Base-by-base conservation (phyloP, 768 basidiomycete species). In the Serpula lacrymans region DNA sequence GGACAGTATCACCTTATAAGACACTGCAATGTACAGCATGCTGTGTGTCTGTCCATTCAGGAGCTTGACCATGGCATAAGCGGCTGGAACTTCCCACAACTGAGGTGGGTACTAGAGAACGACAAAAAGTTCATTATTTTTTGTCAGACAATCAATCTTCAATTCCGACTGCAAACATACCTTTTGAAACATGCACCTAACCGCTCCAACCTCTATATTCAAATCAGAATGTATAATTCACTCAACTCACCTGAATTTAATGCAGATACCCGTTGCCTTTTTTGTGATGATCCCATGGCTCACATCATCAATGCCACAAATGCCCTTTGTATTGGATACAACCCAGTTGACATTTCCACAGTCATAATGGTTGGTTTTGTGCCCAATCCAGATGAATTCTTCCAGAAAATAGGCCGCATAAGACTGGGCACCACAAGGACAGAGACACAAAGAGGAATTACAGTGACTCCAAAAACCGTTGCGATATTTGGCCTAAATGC, bases 391-490 rank as follows among this genome's bases (percentile, higher is more conserved):
- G 50, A 55, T 14, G 40, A 49, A 12, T 23, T 48, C 11, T 30
- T 39, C 23, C 54, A 51, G 25, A 54, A 56, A 37, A 44, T 45
- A 3, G 52, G 53, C 17, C 42, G 50, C 2, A 43, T 47, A 18
- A 46, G 50, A 7, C 28, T 47, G 23, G 36, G 49, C 26, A 23
- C 24, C 11, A 3, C 18, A 13, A 34, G 42, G 14, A 23, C 17
- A 13, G 47, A 47, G 23, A 26, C 54, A 1, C 38, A 43, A 14
- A 37, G 47, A n/a, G n/a, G n/a, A n/a, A n/a, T n/a, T n/a, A n/a
- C n/a, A n/a, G n/a, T n/a, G n/a, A n/a, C n/a, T n/a, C n/a, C n/a
- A n/a, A n/a, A n/a, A n/a, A n/a, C n/a, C n/a, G n/a, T n/a, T n/a
- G n/a, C n/a, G n/a, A n/a, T n/a, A n/a, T n/a, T n/a, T n/a, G n/a